Percentiles rank a stretch among this genome's conserved stretches.
Conservation (phyloP, 371 early-diverging fungal species). For the Entomophthora muscae region DNA sequence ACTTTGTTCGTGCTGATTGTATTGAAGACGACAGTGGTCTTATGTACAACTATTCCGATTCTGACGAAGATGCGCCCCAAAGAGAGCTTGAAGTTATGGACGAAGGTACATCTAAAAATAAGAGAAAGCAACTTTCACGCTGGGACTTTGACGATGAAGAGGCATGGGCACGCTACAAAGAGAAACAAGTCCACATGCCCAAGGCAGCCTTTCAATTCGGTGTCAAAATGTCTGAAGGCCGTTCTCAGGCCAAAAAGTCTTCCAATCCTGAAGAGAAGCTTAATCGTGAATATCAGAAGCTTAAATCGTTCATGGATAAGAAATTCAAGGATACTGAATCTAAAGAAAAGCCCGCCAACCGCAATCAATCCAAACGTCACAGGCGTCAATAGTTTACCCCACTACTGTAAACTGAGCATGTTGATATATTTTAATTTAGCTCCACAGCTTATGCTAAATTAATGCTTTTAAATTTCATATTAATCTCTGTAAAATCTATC, state of each 20-base stretch:
- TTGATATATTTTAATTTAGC: too few relatives aligned
- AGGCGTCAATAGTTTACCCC: neutral
- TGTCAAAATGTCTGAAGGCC: constrained; percentile 53
- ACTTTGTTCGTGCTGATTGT: neutral
- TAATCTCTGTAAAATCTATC: too few relatives aligned
- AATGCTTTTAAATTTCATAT: too few relatives aligned
- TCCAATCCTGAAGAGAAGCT: constrained; percentile 31
- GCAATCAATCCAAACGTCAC: neutral
- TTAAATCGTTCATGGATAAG: constrained; percentile 43
- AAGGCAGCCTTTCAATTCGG: neutral
- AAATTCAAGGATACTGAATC: neutral
- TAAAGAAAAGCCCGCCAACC: neutral
- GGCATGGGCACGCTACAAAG: constrained; percentile 11
- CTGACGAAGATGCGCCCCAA: neutral
- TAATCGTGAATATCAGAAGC: constrained; percentile 44
- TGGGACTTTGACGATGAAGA: constrained; percentile 14
- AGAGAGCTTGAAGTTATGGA: constrained; percentile 1
- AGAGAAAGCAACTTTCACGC: constrained; percentile 10
- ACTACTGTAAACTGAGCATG: too few relatives aligned
- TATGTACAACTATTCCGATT: neutral
- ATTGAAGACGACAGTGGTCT: neutral
- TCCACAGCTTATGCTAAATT: too few relatives aligned
- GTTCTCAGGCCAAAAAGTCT: constrained; percentile 19
- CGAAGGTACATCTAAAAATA: constrained; percentile 11
- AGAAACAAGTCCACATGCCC: neutral